A percentile compares a stretch with the other conserved stretches of the same genome.
Conservation (phyloP, 179 eudicot genomes). For the Camellia oleifera region DNA sequence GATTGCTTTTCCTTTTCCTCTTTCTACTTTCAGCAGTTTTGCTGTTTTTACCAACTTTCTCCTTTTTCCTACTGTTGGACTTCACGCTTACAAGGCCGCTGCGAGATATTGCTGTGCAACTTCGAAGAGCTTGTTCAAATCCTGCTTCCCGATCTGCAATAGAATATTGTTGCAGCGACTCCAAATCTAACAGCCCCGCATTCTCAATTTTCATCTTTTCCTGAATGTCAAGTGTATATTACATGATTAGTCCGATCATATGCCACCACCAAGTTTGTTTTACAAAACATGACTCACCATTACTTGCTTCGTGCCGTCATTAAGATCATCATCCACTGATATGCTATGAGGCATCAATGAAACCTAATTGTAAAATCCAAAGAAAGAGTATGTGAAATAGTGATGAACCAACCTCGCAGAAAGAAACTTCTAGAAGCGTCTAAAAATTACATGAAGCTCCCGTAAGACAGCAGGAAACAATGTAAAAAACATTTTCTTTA, state of each 20-base stretch:
- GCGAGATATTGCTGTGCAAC: constrained; percentile 43
- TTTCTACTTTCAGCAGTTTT: neutral
- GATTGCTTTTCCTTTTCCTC: neutral
- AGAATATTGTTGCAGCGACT: constrained; percentile 52
- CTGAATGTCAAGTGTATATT: constrained; percentile 24
- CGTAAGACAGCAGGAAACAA: neutral
- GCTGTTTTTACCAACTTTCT: constrained; percentile 20
- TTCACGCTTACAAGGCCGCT: constrained; percentile 61
- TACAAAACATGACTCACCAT: constrained; percentile 31
- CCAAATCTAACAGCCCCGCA: constrained; percentile 38
- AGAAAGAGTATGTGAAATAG: neutral
- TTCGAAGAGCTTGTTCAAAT: constrained; percentile 48
- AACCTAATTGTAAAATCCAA: constrained; percentile 4
- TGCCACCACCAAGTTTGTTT: neutral
- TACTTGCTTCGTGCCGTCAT: constrained; percentile 54
- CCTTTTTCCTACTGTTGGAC: constrained; percentile 39
- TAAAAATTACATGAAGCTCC: neutral
- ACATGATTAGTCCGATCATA: neutral
- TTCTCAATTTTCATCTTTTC: constrained; percentile 48
- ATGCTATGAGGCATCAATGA: constrained; percentile 41
- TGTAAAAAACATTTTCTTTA: neutral
- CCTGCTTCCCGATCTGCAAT: constrained; percentile 44
- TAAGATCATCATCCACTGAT: constrained; percentile 64
- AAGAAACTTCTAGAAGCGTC: too few relatives aligned
- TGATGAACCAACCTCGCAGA: neutral